These are phyloP conservation scores for Dactylonectria estremocensis DNA, from an alignment of 2,329 filamentous ascomycete genomes.

Conservation along the genomic window DNA sequence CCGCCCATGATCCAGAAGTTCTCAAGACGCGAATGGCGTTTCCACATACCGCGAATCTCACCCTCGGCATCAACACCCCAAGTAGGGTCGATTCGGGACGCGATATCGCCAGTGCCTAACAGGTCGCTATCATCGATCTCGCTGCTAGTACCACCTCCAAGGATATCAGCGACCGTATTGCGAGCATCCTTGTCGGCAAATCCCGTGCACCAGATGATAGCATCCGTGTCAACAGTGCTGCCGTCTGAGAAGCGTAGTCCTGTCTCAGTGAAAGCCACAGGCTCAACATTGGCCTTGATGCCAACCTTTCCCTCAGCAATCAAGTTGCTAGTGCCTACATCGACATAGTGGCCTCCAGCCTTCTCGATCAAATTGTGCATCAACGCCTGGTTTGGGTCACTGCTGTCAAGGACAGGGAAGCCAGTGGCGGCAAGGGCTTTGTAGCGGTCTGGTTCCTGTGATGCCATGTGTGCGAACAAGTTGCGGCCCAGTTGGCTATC, in stretches of 20 bases:
- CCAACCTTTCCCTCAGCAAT: slow-evolving; percentile 19
- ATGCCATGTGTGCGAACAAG: slow-evolving; percentile 27
- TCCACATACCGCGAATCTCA: slow-evolving; percentile 42
- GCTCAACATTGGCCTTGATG: slow-evolving; percentile 24
- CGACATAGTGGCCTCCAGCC: slow-evolving; percentile 33
- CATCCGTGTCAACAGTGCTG: slow-evolving; percentile 16
- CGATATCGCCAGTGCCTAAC: slow-evolving; percentile 11
- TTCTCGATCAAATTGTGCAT: slow-evolving; percentile 32
- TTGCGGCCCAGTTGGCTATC: slow-evolving; percentile 24
- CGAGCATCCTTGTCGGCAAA: slow-evolving; percentile 33
- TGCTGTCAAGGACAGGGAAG: slow-evolving; percentile 29
- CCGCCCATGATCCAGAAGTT: slow-evolving; percentile 41
- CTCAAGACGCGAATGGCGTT: slow-evolving; percentile 28
- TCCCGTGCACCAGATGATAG: slow-evolving; percentile 36
- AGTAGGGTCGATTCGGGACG: slow-evolving; percentile 23
- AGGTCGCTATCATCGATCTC: not conserved
- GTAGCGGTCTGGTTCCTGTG: slow-evolving; percentile 31
- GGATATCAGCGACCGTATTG: not conserved
- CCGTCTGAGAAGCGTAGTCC: slow-evolving; percentile 33
- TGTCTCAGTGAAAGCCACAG: slow-evolving; percentile 6
- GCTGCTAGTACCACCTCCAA: not conserved
- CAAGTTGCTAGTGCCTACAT: slow-evolving; percentile 24
- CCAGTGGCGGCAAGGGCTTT: slow-evolving; percentile 11
- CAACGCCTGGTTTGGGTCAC: slow-evolving; percentile 4
- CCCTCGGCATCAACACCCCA: slow-evolving; percentile 38